Evolutionary conservation across 148 eudicot genomes (phyloP), one percentile per base, ranked within the genome.

Genomic region (Rhododendron simsii): DNA sequence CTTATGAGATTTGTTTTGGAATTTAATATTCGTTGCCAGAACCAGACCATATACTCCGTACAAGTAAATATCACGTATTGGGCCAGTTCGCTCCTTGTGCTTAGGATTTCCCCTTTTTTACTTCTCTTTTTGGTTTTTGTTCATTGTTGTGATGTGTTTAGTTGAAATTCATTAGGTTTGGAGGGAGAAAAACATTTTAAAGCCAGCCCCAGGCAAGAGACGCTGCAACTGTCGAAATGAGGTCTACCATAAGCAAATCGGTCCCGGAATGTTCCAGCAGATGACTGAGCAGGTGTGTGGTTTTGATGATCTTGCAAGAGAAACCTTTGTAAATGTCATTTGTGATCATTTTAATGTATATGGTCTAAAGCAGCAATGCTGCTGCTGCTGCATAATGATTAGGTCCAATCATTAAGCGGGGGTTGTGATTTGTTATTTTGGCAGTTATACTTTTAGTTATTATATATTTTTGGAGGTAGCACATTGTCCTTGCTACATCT

Each of bases 241-340:
- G 88, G 98, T 98, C 81, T 93, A 98, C 87, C 98, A 98, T 92
- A 92, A 91, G 82, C 99, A 98, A 92, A 98, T 98, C 86, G 99
- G 99, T 84, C 98, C 96, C 7, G 99, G 99, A 84, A 59, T 59
- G 99, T 98, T 94, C 92, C 99, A 98, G 92, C 98, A 98, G 90
- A 93, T 95, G 88, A 95, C 99, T 2, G 98, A 98, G 91, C 98
- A 95, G 98, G 99, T 98, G 88, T 84, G 23, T 77, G 57, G 67
- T 76, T 80, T n/a, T 37, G 14, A 79, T 35, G 28, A 48, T 57
- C 41, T 71, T 86, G 69, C 51, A 57, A 53, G 26, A 69, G 26
- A 41, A 65, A 77, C 51, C 50, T 15, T 59, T 63, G 21, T 73
- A 26, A 16, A 61, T 28, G 28, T 45, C n/a, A 14, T 77, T 74